These are phyloP conservation scores for Oryza brachyantha DNA, from an alignment of 176 grass and related monocot species.

Conservation along the genomic window DNA sequence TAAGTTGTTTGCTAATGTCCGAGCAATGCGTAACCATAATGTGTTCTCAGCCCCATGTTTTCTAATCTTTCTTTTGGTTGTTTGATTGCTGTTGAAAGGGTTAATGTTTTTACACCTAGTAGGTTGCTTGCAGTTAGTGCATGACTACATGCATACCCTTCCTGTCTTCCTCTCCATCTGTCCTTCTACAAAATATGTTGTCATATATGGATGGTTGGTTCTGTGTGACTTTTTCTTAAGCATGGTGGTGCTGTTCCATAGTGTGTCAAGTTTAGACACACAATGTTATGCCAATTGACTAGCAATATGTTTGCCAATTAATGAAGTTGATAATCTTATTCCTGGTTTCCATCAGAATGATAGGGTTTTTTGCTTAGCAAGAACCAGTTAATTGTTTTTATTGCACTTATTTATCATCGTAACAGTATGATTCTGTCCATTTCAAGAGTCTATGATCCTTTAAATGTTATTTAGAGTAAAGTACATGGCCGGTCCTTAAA, in stretches of 20 bases:
- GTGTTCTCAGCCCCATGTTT: background rate
- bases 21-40: background rate
- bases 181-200: slow-evolving; percentile 1
- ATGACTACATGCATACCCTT: background rate
- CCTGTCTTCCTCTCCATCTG: background rate
- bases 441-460: background rate
- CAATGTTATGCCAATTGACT: background rate
- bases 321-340: background rate
- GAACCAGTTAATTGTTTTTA: background rate
- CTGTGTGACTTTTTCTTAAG: background rate
- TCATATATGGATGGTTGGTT: background rate
- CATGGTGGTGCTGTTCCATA: slow-evolving; percentile 6
- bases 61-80: background rate
- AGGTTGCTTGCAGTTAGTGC: background rate
- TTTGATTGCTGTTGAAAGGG: background rate
- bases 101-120: background rate
- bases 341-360: background rate
- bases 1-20: slow-evolving; percentile 16
- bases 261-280: background rate
- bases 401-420: background rate
- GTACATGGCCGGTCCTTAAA: too few species aligned
- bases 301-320: slow-evolving; percentile 9
- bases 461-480: too few species aligned
- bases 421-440: background rate
- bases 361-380: background rate